Evolutionary conservation across 805 yeast genomes (phyloP), one percentile per base, ranked within the genome.

Genomic region (Wickerhamiella lipophila): DNA sequence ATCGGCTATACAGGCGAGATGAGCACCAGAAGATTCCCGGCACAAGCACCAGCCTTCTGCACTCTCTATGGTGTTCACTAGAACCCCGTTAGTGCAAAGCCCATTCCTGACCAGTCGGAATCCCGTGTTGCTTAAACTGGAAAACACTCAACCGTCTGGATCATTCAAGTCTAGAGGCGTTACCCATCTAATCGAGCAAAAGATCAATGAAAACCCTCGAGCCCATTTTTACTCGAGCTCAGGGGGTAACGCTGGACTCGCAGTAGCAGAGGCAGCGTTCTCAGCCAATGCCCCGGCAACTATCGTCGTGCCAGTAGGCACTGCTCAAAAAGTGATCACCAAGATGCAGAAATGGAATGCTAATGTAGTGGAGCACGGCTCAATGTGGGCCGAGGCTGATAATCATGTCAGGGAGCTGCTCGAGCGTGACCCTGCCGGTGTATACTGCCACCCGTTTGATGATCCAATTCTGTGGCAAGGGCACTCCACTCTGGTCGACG

Each of bases 201-300:
- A 67, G 68, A 32, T 40, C 89, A 60, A 88, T 29, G 35, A 32
- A 15, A 42, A 35, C 45, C 50, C 49, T 3, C 23, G 42, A 19
- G 53, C 55, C 2, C 61, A 60, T 44, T 58, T 87, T 55, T 82
- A 84, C 64, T 94, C 95, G 0, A 86, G 94, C 58, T 50, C 56
- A 11, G 97, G 96, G 3, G 97, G 97, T 34, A 89, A 89, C 64
- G 97, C 94, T 53, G 97, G 97, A 2, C 89, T 87, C 58, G 97
- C 97, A 53, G 95, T 87, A 15, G 96, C 96, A 0, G 84, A 67
- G 61, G 83, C 94, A 15, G 94, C 96, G 2, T 76, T 75, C 50
- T 73, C 76, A 47, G 67, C 82, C 60, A 80, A 79, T 2, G 38
- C 49, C 7, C 60, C 58, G 1, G 76, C 81, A 55, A 77, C 81